Evolutionary conservation across 805 yeast species (phyloP).

Genomic region (Zygoascus biomembranicola): DNA sequence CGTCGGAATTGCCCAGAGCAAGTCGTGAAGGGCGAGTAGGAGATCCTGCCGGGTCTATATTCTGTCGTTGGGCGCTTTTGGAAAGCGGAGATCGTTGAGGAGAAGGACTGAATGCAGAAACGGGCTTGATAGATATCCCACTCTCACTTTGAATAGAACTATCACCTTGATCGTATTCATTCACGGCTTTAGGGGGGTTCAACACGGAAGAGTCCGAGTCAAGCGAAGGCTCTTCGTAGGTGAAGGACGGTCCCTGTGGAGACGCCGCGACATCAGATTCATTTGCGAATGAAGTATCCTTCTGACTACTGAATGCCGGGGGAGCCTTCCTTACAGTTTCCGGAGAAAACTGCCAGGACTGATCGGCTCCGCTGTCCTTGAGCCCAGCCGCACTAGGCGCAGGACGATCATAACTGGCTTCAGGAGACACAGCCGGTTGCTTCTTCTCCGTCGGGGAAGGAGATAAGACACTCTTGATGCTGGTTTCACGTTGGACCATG

Average conservation of each 20-base stretch:
- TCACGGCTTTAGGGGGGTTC: not conserved
- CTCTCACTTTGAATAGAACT: not conserved
- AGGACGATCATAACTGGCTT: not conserved
- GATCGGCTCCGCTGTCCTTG: not conserved
- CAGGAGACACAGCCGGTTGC: not conserved
- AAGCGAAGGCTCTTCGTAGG: not conserved
- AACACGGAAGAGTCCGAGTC: not conserved
- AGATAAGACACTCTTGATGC: not conserved
- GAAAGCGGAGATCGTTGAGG: not conserved
- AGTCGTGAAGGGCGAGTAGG: not conserved
- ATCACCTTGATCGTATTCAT: not conserved
- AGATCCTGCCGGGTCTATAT: not conserved
- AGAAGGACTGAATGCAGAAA: not conserved
- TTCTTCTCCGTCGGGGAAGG: constrained; percentile 3
- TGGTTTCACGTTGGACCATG: constrained; percentile 5
- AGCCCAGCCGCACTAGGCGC: not conserved
- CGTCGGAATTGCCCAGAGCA: not conserved
- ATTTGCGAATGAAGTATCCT: not conserved
- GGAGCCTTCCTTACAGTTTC: not conserved
- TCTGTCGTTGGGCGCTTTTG: not conserved
- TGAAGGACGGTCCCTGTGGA: not conserved
- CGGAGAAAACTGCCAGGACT: not conserved
- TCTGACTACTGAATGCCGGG: not conserved
- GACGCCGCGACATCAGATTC: not conserved
- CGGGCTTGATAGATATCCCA: not conserved